These are phyloP conservation scores for Ustilago bromivora DNA, from an alignment of 1,284 basidiomycete species.

Conservation along the genomic window DNA sequence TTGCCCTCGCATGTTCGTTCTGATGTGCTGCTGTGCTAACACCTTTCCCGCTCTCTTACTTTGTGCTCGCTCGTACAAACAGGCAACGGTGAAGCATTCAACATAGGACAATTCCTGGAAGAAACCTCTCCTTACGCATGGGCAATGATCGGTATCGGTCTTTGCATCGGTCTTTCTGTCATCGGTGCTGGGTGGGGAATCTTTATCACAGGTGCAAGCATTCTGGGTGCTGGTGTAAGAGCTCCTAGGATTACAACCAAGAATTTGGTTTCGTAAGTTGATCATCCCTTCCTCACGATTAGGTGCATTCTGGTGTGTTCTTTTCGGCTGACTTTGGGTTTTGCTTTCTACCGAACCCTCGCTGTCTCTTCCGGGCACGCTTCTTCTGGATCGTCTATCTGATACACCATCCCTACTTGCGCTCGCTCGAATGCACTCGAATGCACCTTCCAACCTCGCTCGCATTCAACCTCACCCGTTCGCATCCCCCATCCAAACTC, in stretches of 20 bases:
- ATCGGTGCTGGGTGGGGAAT: slow-evolving; percentile 98
- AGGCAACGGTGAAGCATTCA: slow-evolving; percentile 58
- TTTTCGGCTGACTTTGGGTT: not conserved
- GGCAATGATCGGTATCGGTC: slow-evolving; percentile 88
- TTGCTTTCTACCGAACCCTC: not conserved
- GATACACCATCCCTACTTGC: too few species aligned
- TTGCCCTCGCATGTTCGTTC: not conserved
- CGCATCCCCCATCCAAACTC: too few species aligned
- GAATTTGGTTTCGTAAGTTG: slow-evolving; percentile 89
- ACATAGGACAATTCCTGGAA: slow-evolving; percentile 78
- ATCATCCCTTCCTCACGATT: not conserved
- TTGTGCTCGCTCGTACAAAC: not conserved
- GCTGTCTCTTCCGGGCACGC: too few species aligned
- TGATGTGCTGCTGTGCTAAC: not conserved
- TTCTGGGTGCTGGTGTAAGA: slow-evolving; percentile 93
- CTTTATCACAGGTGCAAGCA: slow-evolving; percentile 93
- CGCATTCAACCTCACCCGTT: too few species aligned
- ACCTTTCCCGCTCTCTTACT: not conserved
- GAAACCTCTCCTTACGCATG: slow-evolving; percentile 93
- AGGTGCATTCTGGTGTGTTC: not conserved
- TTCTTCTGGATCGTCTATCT: too few species aligned
- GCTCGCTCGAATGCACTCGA: too few species aligned
- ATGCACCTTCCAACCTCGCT: too few species aligned
- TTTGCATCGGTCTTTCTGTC: slow-evolving; percentile 93
- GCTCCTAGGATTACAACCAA: slow-evolving; percentile 95